Evolutionary conservation across 805 yeast species (phyloP).

Genomic region (Wickerhamomyces subpelliculosus): DNA sequence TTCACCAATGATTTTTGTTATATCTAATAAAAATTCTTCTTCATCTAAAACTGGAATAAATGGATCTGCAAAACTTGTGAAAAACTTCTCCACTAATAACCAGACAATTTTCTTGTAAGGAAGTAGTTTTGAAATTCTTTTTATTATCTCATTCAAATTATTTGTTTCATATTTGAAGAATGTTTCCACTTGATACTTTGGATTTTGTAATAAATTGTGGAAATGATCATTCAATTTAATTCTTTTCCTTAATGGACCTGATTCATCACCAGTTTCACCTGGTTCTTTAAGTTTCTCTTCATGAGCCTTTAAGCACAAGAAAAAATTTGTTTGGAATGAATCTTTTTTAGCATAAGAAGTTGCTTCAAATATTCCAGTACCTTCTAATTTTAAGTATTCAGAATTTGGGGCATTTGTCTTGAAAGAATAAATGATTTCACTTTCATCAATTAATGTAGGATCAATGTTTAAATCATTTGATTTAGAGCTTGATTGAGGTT

Average conservation of each 20-base stretch:
- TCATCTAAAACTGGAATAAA: constrained; percentile 64
- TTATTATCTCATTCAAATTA: constrained; percentile 10
- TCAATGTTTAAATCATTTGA: constrained; percentile 7
- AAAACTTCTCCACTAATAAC: constrained; percentile 49
- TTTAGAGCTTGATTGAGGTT: background rate
- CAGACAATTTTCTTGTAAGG: constrained; percentile 53
- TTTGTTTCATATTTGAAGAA: constrained; percentile 11
- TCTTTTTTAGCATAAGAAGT: constrained; percentile 15
- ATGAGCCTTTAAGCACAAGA: constrained; percentile 8
- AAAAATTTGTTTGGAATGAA: constrained; percentile 7
- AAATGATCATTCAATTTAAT: constrained; percentile 4
- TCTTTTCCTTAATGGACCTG: constrained; percentile 1
- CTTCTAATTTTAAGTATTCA: constrained; percentile 7
- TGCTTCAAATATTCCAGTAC: constrained; percentile 17
- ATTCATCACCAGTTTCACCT: background rate
- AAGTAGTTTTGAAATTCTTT: constrained; percentile 31
- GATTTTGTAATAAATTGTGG: constrained; percentile 11
- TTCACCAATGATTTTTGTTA: constrained; percentile 39
- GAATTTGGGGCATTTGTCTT: constrained; percentile 10
- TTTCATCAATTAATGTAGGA: constrained; percentile 10
- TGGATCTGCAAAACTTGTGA: constrained; percentile 30
- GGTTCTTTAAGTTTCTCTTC: background rate
- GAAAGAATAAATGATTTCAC: constrained; percentile 9
- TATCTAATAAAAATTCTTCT: constrained; percentile 31
- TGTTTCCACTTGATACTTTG: constrained; percentile 10